A percentile compares a stretch with the other conserved stretches of the same genome.
Evolutionary conservation across 768 basidiomycete species (phyloP).

Genomic region (Panaeolus papilionaceus): DNA sequence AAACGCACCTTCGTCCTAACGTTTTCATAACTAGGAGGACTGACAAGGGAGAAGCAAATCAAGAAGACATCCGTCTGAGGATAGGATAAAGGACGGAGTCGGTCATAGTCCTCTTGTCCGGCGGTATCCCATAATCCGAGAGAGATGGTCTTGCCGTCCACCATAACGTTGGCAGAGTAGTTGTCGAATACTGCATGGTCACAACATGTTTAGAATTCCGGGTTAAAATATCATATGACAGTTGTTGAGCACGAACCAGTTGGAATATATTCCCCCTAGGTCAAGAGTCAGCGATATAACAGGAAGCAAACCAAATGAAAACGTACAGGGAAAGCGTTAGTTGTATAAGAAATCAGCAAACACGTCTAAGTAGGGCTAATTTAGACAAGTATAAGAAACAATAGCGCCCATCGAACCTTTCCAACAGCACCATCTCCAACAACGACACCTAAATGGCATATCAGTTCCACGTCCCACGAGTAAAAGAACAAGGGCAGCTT

Average conservation of each 20-base stretch:
- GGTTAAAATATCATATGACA: constrained; percentile 3
- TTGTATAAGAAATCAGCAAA: constrained; percentile 98
- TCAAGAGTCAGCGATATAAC: constrained; percentile 27
- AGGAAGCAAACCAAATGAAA: constrained; percentile 15
- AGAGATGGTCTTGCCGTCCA: constrained; percentile 98
- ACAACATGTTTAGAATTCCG: constrained; percentile 14
- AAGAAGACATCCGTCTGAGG: constrained; percentile 99
- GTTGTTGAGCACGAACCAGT: constrained; percentile 62
- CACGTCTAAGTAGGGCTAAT: constrained; percentile 73
- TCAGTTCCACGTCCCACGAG: constrained; percentile 35
- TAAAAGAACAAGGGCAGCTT: constrained; percentile 32
- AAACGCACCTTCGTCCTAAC: constrained; percentile 89
- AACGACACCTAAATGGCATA: constrained; percentile 78
- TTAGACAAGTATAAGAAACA: constrained; percentile 24
- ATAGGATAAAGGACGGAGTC: constrained; percentile 96
- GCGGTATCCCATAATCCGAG: constrained; percentile 99
- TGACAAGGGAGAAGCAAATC: constrained; percentile 98
- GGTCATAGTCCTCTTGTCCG: constrained; percentile 99
- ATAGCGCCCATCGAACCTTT: constrained; percentile 65
- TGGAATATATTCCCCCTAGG: constrained; percentile 94
- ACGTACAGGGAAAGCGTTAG: constrained; percentile 94
- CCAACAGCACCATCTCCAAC: constrained; percentile 99
- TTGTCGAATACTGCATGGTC: constrained; percentile 89
- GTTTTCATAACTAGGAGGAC: constrained; percentile 98
- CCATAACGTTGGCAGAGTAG: constrained; percentile 98